Percentiles rank a stretch among this genome's conserved stretches.
Evolutionary conservation across 2,329 filamentous ascomycete genomes (phyloP).

Genomic region (Tothia fuscella): DNA sequence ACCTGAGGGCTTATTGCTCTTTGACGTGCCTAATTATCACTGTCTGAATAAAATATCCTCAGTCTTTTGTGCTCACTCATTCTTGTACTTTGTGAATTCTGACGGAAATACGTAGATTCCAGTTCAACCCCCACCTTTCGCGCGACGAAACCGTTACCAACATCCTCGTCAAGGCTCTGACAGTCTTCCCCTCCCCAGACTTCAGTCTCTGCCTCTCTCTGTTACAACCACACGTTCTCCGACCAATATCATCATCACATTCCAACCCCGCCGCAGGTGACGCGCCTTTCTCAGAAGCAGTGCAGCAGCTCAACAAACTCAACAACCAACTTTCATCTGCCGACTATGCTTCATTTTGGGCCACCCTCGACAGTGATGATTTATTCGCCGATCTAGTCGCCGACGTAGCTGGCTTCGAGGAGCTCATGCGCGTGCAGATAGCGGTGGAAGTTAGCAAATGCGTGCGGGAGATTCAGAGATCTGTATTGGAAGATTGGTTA

Average conservation of each 20-base stretch:
- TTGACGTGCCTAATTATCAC: conserved; percentile 66
- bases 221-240: conserved; percentile 71
- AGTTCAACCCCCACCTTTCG: conserved; percentile 97
- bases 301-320: conserved; percentile 73
- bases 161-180: conserved; percentile 95
- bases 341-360: conserved; percentile 89
- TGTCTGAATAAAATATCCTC: conserved; percentile 47
- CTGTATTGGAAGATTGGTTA: conserved; percentile 38
- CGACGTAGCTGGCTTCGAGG: conserved; percentile 91
- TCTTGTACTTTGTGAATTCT: conserved; percentile 9
- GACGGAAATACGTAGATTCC: conserved; percentile 54
- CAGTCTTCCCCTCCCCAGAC: conserved; percentile 90
- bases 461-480: conserved; percentile 54
- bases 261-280: conserved; percentile 48
- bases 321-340: conserved; percentile 81
- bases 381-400: conserved; percentile 91
- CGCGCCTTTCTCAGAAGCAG: conserved; percentile 66
- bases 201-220: conserved; percentile 92
- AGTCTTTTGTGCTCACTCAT: conserved; percentile 11
- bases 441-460: conserved; percentile 81
- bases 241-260: conserved; percentile 38
- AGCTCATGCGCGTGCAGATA: conserved; percentile 81
- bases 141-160: conserved; percentile 98
- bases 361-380: conserved; percentile 82
- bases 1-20: conserved; percentile 59